Evolutionary conservation across 1,139 yeast genomes (phyloP).

Genomic region (Kodamaea fungicola): DNA sequence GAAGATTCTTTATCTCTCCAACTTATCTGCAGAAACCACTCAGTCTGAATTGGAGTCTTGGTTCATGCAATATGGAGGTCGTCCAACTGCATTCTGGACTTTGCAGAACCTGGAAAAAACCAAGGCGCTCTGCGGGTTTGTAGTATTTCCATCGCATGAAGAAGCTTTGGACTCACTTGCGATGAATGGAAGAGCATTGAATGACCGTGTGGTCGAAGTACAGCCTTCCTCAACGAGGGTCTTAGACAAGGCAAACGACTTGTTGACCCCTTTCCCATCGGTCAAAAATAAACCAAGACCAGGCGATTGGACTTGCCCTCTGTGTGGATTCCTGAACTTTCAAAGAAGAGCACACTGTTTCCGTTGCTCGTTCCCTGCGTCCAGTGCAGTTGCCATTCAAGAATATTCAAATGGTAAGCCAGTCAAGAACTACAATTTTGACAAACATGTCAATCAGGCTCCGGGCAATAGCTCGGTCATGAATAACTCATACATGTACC

Average conservation of each 20-base stretch:
- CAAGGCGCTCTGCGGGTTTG: slow-evolving; percentile 67
- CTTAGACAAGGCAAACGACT: slow-evolving; percentile 76
- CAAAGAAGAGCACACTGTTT: slow-evolving; percentile 94
- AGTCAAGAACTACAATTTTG: slow-evolving; percentile 8
- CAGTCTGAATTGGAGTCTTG: slow-evolving; percentile 89
- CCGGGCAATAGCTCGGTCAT: slow-evolving; percentile 15
- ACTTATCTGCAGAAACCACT: slow-evolving; percentile 80
- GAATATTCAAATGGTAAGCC: slow-evolving; percentile 32
- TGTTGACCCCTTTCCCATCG: slow-evolving; percentile 81
- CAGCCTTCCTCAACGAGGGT: slow-evolving; percentile 81
- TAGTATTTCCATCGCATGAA: slow-evolving; percentile 78
- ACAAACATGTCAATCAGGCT: slow-evolving; percentile 13
- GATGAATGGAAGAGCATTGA: slow-evolving; percentile 75
- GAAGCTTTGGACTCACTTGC: slow-evolving; percentile 76
- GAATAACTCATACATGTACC: slow-evolving; percentile 9
- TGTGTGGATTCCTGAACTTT: slow-evolving; percentile 92
- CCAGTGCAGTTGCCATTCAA: slow-evolving; percentile 63
- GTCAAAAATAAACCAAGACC: slow-evolving; percentile 91
- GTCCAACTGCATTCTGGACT: slow-evolving; percentile 90
- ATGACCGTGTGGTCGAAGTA: slow-evolving; percentile 75
- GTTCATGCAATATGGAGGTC: slow-evolving; percentile 83
- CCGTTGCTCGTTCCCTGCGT: slow-evolving; percentile 87
- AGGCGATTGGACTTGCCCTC: slow-evolving; percentile 97
- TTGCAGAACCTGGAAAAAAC: slow-evolving; percentile 39
- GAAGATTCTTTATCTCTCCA: slow-evolving; percentile 72